Conservation (phyloP, 2,329 filamentous ascomycete genomes). For the Escovopsis sp. region DNA sequence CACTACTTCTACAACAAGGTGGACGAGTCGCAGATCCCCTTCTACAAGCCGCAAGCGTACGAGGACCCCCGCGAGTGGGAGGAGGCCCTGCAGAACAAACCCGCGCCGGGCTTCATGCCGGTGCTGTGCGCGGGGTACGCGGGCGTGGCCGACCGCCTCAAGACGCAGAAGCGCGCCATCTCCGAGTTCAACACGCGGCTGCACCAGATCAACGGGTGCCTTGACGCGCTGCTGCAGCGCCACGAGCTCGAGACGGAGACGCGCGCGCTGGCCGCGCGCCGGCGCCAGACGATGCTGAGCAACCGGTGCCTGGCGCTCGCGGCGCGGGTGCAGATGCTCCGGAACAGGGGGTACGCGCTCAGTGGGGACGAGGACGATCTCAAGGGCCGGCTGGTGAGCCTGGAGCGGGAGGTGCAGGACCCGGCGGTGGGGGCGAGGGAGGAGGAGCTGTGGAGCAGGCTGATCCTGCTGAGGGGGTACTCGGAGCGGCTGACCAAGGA, state of each 20-base stretch:
- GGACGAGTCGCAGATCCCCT: constrained; percentile 57
- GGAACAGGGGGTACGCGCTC: constrained; percentile 68
- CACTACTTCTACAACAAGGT: constrained; percentile 82
- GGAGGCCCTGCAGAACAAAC: constrained; percentile 66
- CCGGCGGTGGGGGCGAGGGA: constrained; percentile 60
- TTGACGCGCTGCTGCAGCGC: constrained; percentile 56
- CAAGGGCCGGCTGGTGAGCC: constrained; percentile 50
- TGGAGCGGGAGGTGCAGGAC: constrained; percentile 58
- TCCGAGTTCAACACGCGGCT: constrained; percentile 54
- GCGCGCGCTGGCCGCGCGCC: constrained; percentile 53
- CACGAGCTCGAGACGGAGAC: constrained; percentile 67
- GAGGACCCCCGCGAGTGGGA: constrained; percentile 74
- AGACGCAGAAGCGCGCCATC: constrained; percentile 55
- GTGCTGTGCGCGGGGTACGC: constrained; percentile 61
- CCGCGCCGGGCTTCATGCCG: constrained; percentile 59
- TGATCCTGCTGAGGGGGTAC: constrained; percentile 60
- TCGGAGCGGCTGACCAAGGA: constrained; percentile 59
- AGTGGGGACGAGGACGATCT: constrained; percentile 67
- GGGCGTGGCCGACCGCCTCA: constrained; percentile 55
- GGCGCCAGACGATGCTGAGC: constrained; percentile 57
- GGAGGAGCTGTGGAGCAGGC: constrained; percentile 73
- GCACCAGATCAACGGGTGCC: constrained; percentile 63
- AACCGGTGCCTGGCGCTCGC: constrained; percentile 61
- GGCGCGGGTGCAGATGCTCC: constrained; percentile 63
- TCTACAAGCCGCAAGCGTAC: constrained; percentile 52